Evolutionary conservation across 345 rosid genomes (phyloP).

Genomic region (Eucalyptus grandis): DNA sequence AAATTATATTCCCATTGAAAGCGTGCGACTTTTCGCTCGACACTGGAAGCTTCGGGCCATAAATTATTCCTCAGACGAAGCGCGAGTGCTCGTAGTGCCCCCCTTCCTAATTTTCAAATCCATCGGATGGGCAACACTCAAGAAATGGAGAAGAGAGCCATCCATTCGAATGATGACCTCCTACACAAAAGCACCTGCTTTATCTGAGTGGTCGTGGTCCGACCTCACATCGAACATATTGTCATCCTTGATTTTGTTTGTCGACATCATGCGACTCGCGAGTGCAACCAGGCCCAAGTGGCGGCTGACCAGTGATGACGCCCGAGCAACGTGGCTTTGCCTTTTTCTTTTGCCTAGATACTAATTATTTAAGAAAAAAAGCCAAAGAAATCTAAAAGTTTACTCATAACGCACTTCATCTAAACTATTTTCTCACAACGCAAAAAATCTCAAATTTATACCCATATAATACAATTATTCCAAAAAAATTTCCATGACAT

Average conservation of each 20-base stretch:
- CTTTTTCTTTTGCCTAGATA: background rate
- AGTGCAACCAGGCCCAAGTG: background rate
- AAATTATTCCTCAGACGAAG: background rate
- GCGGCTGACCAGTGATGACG: background rate
- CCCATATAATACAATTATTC: no score
- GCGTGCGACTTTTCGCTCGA: background rate
- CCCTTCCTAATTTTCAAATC: background rate
- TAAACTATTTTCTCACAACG: no score
- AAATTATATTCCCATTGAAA: background rate
- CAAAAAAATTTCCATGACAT: no score
- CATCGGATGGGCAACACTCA: background rate
- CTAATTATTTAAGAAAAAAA: no score
- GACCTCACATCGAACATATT: background rate
- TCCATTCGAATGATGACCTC: background rate
- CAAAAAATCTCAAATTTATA: no score
- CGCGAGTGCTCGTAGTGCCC: background rate
- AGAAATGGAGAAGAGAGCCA: background rate
- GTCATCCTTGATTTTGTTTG: background rate
- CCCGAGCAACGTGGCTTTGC: background rate
- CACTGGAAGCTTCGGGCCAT: background rate
- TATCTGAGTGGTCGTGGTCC: background rate
- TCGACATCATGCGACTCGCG: background rate
- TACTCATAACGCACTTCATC: no score
- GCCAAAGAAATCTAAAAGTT: no score
- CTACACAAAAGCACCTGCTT: background rate